Evolutionary conservation across 495 filamentous ascomycete species (phyloP), one percentile per base, ranked within the genome.

Genomic region (Aspergillus nidulans): DNA sequence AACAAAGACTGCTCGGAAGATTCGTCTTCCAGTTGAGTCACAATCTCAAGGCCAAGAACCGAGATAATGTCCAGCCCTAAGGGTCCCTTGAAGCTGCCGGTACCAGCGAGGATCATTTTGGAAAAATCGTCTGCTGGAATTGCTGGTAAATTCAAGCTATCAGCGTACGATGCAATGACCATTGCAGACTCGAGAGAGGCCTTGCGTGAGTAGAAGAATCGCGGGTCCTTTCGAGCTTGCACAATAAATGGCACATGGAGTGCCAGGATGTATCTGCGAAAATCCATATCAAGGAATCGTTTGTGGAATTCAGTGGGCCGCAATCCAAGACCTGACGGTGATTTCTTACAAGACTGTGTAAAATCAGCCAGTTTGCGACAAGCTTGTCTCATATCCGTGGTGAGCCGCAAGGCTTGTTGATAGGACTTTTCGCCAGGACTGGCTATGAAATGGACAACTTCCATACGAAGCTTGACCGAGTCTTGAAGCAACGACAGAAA

Each of bases 121-220:
- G 46, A 54, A 41, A 63, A 39, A 25, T 62, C 60, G 20, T 59
- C 60, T 2, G 51, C 16, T 2, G 19, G 15, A n/a, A 18, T 20
- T 7, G 55, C 46, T 1, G 57, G 53, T 1, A 61, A 55, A 25
- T 50, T 53, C 13, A 61, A 38, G 34, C 19, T 40, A 13, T 59
- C 25, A 10, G 58, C 50, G 40, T 64, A 63, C 4, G 62, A 59
- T 4, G 62, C 59, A 38, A 68, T 61, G 1, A 44, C 49, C n/a
- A 65, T 46, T 9, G 57, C 60, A 6, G 57, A 59, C 19, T 82
- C 77, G 1, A 82, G 57, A 38, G 63, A 67, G n/a, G 68, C 63
- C 56, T 76, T 81, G 15, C 68, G 72, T 5, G 78, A 79, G 52
- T 72, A 77, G 61, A 77, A 71, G 62, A 69, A 81, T 25, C 69